phyloP scores from a whole-genome alignment of 78 protist genomes.

The Dictyostelium intermedium region DNA sequence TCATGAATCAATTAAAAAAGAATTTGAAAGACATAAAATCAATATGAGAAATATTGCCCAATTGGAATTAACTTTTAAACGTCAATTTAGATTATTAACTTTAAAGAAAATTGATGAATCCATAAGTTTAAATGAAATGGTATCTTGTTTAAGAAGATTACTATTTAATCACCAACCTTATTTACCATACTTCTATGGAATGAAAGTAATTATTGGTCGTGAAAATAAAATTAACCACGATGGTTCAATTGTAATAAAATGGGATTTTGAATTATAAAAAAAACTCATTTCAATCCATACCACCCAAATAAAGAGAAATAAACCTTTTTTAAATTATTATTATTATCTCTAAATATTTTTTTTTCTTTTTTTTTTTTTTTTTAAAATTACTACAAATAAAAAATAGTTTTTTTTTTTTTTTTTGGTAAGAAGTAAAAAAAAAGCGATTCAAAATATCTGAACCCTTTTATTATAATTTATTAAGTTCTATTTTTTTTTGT shows the following conservation, averaged over 20 bases:
- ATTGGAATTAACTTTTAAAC: constrained; percentile 32
- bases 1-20: not conserved
- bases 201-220: constrained; percentile 37
- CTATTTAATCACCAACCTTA: constrained; percentile 29
- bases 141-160: constrained; percentile 18
- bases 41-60: constrained; percentile 30
- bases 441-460: not conserved
- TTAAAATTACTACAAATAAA: too few species aligned
- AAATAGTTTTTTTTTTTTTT: not conserved
- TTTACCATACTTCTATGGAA: not conserved
- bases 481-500: not conserved
- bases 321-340: too few species aligned
- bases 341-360: too few species aligned
- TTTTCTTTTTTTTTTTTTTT: too few species aligned
- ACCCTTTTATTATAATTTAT: not conserved
- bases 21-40: not conserved
- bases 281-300: too few species aligned
- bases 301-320: too few species aligned
- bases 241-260: constrained; percentile 34
- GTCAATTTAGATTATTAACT: constrained; percentile 29
- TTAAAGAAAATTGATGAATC: not conserved
- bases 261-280: constrained; percentile 57
- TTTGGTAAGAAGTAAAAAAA: not conserved
- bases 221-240: constrained; percentile 30
- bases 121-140: constrained; percentile 23